Percentiles rank a stretch among this genome's conserved stretches.
These are phyloP conservation scores for Nemania diffusa DNA, from an alignment of 2,329 filamentous ascomycete genomes.

Conservation along the genomic window DNA sequence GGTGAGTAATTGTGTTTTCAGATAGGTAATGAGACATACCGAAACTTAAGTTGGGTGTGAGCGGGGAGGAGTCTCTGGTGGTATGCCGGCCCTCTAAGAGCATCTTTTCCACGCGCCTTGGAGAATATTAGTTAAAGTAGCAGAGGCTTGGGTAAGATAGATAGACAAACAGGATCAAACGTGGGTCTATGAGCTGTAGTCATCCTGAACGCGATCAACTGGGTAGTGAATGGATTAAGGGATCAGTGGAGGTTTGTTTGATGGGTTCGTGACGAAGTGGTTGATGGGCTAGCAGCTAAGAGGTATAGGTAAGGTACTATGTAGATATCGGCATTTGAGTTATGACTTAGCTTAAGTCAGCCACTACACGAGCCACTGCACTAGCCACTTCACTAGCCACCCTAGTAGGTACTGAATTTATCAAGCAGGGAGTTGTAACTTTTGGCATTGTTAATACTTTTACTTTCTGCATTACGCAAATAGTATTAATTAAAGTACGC, in stretches of 20 bases:
- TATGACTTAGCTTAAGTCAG: too few species aligned
- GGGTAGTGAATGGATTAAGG: not conserved
- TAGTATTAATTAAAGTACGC: too few species aligned
- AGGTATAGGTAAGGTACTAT: too few species aligned
- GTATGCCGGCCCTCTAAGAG: slow-evolving; percentile 90
- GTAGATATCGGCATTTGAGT: too few species aligned
- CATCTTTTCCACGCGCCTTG: slow-evolving; percentile 92
- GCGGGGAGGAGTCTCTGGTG: slow-evolving; percentile 95
- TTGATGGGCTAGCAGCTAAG: too few species aligned
- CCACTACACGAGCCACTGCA: too few species aligned
- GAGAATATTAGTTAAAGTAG: slow-evolving; percentile 27
- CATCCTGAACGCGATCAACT: slow-evolving; percentile 55
- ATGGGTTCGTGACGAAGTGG: slow-evolving; percentile 1
- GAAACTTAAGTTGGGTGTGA: slow-evolving; percentile 90
- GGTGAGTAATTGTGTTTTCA: not conserved
- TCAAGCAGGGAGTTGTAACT: too few species aligned
- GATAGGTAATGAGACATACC: slow-evolving; percentile 57
- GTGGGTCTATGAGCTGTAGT: slow-evolving; percentile 84
- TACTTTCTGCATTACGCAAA: too few species aligned
- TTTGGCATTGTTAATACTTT: too few species aligned
- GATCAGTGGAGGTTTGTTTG: not conserved
- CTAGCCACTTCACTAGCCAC: too few species aligned
- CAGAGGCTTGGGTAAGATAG: not conserved
- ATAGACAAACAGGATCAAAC: slow-evolving; percentile 82
- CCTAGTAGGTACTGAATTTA: too few species aligned